A percentile compares a stretch with the other conserved stretches of the same genome.
phyloP scores from a whole-genome alignment of 1,284 basidiomycete species.

The Tylopilus orsonianus region DNA sequence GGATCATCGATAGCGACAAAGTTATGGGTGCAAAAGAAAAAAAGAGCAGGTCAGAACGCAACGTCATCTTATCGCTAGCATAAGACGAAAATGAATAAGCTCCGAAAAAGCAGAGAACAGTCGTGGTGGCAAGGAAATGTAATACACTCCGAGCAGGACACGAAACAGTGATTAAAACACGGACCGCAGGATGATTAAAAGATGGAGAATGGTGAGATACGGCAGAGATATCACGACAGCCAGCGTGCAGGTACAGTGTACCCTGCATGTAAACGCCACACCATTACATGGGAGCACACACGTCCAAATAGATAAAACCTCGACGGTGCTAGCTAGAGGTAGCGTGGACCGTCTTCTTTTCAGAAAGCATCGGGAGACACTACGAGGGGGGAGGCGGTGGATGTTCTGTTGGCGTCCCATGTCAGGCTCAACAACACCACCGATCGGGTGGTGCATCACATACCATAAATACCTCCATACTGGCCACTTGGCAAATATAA shows the following conservation, averaged over 20 bases:
- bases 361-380: neutral
- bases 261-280: too few species aligned
- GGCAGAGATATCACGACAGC: too few species aligned
- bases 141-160: conserved; percentile 3
- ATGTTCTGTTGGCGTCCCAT: conserved; percentile 15
- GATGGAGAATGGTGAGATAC: too few species aligned
- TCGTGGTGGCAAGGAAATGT: neutral
- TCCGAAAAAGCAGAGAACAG: too few species aligned
- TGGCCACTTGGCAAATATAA: conserved; percentile 26
- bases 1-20: conserved; percentile 1
- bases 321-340: too few species aligned
- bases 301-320: neutral
- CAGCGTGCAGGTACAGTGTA: too few species aligned
- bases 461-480: conserved; percentile 31
- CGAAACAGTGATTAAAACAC: neutral
- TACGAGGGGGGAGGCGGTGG: conserved; percentile 17
- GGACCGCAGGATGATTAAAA: too few species aligned
- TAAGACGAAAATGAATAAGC: too few species aligned
- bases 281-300: too few species aligned
- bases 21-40: neutral
- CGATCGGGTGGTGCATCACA: conserved; percentile 4
- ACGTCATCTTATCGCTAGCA: neutral
- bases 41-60: neutral
- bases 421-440: conserved; percentile 2
- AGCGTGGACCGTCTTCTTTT: too few species aligned